Evolutionary conservation across 257 asterid species (phyloP).

Genomic region (Voacanga thouarsii): DNA sequence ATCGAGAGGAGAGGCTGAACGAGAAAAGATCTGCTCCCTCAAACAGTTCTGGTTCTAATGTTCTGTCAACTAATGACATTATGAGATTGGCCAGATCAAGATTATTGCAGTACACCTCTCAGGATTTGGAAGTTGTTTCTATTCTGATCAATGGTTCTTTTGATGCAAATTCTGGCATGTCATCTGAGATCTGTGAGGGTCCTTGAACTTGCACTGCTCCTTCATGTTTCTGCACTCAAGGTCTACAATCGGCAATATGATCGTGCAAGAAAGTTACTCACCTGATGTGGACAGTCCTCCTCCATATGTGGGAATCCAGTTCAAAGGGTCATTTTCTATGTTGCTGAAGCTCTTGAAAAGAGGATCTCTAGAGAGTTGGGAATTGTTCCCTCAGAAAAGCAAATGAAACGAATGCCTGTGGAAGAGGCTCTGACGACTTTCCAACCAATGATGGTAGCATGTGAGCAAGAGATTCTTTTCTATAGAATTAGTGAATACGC

Average conservation of each 20-base stretch:
- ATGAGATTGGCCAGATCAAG: conserved; percentile 24
- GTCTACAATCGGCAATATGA: conserved; percentile 26
- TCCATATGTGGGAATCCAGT: conserved; percentile 25
- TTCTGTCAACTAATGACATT: conserved; percentile 20
- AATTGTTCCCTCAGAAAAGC: neutral
- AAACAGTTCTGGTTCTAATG: neutral
- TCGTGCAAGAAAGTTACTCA: conserved; percentile 28
- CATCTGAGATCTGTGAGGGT: conserved; percentile 19
- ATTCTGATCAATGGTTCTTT: neutral
- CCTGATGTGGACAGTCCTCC: conserved; percentile 19
- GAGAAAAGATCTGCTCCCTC: neutral
- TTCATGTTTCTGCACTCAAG: conserved; percentile 28
- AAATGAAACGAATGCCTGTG: conserved; percentile 18
- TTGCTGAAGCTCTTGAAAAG: conserved; percentile 36
- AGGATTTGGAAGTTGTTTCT: conserved; percentile 12
- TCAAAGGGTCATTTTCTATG: conserved; percentile 25
- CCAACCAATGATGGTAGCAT: conserved; percentile 7
- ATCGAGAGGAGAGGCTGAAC: neutral
- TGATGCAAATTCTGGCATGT: conserved; percentile 6
- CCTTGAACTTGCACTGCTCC: conserved; percentile 23
- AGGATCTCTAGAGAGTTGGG: conserved; percentile 30
- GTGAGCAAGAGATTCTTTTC: conserved; percentile 25
- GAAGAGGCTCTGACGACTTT: conserved; percentile 17
- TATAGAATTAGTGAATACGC: conserved; percentile 30
- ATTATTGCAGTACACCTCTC: neutral